Conservation (phyloP, 805 yeast genomes). For the Ogataea philodendri region DNA sequence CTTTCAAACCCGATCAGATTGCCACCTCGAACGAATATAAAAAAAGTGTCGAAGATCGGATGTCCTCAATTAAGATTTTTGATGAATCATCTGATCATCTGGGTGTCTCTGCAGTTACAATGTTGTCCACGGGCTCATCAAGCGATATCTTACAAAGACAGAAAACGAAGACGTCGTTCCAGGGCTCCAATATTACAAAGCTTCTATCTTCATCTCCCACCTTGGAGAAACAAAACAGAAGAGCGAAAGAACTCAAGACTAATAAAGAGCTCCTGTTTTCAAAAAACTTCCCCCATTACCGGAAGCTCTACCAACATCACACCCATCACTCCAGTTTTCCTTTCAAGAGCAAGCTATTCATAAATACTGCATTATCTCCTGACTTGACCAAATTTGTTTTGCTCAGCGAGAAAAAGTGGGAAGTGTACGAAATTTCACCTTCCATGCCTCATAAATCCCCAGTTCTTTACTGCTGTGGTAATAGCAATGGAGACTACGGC, state of each 20-base stretch:
- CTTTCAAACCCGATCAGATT: background rate
- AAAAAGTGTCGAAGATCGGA: constrained; percentile 26
- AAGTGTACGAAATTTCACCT: constrained; percentile 56
- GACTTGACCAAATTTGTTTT: constrained; percentile 65
- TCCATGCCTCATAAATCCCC: constrained; percentile 50
- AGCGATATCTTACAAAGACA: constrained; percentile 11
- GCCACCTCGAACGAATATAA: constrained; percentile 4
- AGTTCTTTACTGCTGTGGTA: constrained; percentile 61
- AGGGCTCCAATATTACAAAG: constrained; percentile 24
- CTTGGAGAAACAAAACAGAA: constrained; percentile 15
- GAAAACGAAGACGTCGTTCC: constrained; percentile 20
- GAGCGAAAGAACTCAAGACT: constrained; percentile 8
- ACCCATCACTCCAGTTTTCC: constrained; percentile 51
- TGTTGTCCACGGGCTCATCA: constrained; percentile 22
- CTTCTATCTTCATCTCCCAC: constrained; percentile 25
- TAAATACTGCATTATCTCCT: constrained; percentile 60
- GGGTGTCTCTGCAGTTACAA: constrained; percentile 18
- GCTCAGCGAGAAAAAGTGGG: constrained; percentile 69
- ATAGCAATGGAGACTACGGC: constrained; percentile 68
- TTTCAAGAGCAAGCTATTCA: constrained; percentile 45
- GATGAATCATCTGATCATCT: constrained; percentile 20
- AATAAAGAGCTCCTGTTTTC: constrained; percentile 64
- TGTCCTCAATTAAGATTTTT: constrained; percentile 19
- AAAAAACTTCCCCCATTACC: constrained; percentile 79
- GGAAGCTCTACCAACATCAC: constrained; percentile 55